These are phyloP conservation scores for Yamadazyma phyllophila DNA, from an alignment of 805 yeast genomes.

Conservation along the genomic window DNA sequence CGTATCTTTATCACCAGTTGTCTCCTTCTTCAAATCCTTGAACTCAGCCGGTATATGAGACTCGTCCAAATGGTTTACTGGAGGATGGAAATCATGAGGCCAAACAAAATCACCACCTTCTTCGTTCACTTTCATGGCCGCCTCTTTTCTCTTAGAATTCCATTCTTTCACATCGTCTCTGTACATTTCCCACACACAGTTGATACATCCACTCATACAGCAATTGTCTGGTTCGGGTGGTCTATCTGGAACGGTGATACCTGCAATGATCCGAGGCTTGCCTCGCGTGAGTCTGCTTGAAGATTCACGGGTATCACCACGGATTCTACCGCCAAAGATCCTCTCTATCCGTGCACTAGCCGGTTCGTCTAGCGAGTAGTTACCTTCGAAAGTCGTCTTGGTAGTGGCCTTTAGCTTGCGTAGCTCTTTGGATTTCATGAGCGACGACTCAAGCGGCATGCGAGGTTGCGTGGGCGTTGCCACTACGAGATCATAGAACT, in stretches of 20 bases:
- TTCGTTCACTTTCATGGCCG: constrained; percentile 41
- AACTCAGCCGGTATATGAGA: constrained; percentile 38
- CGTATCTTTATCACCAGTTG: constrained; percentile 9
- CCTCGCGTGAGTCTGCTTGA: constrained; percentile 38
- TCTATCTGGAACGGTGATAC: constrained; percentile 74
- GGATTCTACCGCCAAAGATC: constrained; percentile 57
- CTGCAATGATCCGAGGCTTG: constrained; percentile 43
- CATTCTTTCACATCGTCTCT: constrained; percentile 87
- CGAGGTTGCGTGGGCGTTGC: constrained; percentile 32
- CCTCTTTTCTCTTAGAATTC: constrained; percentile 58
- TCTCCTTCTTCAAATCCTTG: constrained; percentile 11
- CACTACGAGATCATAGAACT: constrained; percentile 37
- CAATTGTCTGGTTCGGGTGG: constrained; percentile 94
- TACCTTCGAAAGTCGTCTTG: constrained; percentile 31
- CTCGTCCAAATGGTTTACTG: constrained; percentile 26
- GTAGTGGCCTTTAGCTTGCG: constrained; percentile 19
- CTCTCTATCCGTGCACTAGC: constrained; percentile 48
- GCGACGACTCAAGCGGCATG: constrained; percentile 31
- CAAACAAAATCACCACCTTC: constrained; percentile 38
- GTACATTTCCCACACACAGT: constrained; percentile 94
- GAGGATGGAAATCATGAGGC: constrained; percentile 45
- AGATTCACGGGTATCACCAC: constrained; percentile 47
- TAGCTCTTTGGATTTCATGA: constrained; percentile 23
- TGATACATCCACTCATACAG: constrained; percentile 95
- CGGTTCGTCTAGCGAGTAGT: constrained; percentile 26